Conservation (phyloP, 75 land plant species). For the Pseudotsuga menziesii region DNA sequence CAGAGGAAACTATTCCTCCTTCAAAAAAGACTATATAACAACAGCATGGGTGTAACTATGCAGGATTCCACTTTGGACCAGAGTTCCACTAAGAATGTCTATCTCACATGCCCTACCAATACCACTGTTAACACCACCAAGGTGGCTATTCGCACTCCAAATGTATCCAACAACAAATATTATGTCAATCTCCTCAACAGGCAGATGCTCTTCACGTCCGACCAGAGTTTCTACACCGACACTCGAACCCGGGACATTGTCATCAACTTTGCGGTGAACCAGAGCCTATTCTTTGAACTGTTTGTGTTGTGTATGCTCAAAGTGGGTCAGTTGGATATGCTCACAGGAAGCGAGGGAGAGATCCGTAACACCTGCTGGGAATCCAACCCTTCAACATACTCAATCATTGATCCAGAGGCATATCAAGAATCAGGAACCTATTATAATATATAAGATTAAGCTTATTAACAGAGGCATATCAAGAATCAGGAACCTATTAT, state of each 20-base stretch:
- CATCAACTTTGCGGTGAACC: background rate
- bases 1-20: background rate
- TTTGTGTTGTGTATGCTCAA: conserved; percentile 14
- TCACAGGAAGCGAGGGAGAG: conserved; percentile 12
- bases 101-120: background rate
- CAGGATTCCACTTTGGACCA: conserved; percentile 3
- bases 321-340: conserved; percentile 17
- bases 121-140: background rate
- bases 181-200: background rate
- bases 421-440: too few relatives aligned
- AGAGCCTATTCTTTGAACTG: conserved; percentile 7
- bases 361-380: conserved; percentile 4
- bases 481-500: too few relatives aligned
- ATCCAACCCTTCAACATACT: background rate
- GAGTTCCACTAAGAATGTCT: background rate
- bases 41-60: background rate
- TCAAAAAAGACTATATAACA: conserved; percentile 28
- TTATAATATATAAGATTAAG: too few relatives aligned
- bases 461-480: too few relatives aligned
- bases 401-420: too few relatives aligned
- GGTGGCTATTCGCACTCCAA: conserved; percentile 3
- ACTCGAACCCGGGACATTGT: background rate
- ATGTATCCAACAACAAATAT: conserved; percentile 9
- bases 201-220: background rate
- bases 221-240: conserved; percentile 4